Conservation (phyloP, 148 eudicot species). For the Persicaria maculosa region DNA sequence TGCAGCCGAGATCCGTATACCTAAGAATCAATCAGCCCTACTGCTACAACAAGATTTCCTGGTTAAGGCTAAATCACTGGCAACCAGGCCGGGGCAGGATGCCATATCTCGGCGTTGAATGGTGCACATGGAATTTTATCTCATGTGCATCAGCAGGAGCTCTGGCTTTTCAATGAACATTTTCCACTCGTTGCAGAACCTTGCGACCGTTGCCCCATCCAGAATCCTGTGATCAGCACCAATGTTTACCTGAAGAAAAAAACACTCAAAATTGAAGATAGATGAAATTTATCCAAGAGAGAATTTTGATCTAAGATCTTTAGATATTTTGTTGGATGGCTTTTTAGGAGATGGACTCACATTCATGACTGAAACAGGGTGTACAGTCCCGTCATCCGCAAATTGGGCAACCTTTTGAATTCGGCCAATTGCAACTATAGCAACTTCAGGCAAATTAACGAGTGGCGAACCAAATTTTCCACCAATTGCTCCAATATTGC, state of each 20-base stretch:
- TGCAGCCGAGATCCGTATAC: not conserved
- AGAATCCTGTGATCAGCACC: constrained; percentile 92
- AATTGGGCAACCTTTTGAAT: constrained; percentile 62
- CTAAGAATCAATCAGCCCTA: not conserved
- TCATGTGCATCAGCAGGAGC: constrained; percentile 61
- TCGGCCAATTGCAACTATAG: constrained; percentile 82
- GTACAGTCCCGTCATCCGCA: constrained; percentile 62
- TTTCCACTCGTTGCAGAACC: constrained; percentile 94
- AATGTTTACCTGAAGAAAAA: constrained; percentile 56
- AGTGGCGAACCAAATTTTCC: constrained; percentile 95
- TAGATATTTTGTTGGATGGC: not conserved
- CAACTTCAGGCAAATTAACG: constrained; percentile 74
- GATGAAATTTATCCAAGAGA: not conserved
- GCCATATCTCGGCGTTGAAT: not conserved
- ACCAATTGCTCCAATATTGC: constrained; percentile 95
- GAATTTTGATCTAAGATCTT: not conserved
- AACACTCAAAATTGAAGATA: not conserved
- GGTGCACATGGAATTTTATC: constrained; percentile 26
- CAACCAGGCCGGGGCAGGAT: not conserved
- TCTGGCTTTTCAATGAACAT: constrained; percentile 71
- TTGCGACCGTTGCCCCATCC: constrained; percentile 90
- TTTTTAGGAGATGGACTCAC: constrained; percentile 32
- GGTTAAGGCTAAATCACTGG: not conserved
- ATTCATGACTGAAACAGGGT: constrained; percentile 65
- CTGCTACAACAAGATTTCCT: not conserved